Evolutionary conservation across 2,329 filamentous ascomycete genomes (phyloP).

Genomic region (Sarocladiaceae sp.): DNA sequence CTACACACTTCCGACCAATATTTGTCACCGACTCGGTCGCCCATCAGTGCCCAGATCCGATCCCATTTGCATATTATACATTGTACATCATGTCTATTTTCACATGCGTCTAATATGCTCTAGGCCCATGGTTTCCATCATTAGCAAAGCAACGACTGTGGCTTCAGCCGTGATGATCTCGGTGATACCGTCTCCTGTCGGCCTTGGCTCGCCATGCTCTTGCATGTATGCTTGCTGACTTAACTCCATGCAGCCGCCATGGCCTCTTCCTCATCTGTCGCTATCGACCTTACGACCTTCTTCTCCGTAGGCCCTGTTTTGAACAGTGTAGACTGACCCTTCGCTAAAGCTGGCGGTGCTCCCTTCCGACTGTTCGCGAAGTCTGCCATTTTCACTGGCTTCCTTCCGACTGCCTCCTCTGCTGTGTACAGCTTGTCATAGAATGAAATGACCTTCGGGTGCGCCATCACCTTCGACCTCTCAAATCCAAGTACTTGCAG

Average conservation of each 20-base stretch:
- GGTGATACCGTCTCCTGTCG: too few species aligned
- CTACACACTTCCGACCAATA: too few species aligned
- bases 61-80: background rate
- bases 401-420: slow-evolving; percentile 43
- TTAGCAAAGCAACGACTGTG: background rate
- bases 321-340: background rate
- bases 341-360: background rate
- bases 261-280: background rate
- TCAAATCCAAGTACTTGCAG: slow-evolving; percentile 88
- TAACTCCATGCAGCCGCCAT: background rate
- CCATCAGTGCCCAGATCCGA: too few species aligned
- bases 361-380: slow-evolving; percentile 33
- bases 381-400: slow-evolving; percentile 30
- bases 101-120: background rate
- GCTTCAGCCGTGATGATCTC: too few species aligned
- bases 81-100: background rate
- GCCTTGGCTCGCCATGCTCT: background rate
- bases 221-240: background rate
- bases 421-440: slow-evolving; percentile 78
- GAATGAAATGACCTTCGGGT: slow-evolving; percentile 79
- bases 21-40: too few species aligned
- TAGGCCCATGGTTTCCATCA: background rate
- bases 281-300: background rate
- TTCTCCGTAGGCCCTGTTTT: slow-evolving; percentile 9
- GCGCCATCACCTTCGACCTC: slow-evolving; percentile 88